A percentile compares a stretch with the other conserved stretches of the same genome.
Conservation (phyloP, 768 basidiomycete genomes). For the Hericium rajendrae region DNA sequence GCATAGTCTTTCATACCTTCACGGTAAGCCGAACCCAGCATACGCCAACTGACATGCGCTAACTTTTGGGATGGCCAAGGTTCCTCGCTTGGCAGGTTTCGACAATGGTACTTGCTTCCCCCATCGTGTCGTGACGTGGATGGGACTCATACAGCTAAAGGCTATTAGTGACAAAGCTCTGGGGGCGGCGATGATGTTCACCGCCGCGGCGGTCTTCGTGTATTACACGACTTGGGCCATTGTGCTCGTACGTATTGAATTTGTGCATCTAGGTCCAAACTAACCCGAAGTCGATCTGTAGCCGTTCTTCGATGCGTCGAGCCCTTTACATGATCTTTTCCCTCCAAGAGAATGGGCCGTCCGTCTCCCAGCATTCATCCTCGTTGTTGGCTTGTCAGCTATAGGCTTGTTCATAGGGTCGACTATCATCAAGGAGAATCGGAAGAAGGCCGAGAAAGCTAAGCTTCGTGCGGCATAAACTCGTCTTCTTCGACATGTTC, state of each 20-base stretch:
- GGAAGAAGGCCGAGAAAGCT: constrained; percentile 56
- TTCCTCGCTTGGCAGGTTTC: too few relatives aligned
- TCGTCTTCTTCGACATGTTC: background rate
- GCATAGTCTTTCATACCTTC: too few relatives aligned
- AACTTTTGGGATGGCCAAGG: too few relatives aligned
- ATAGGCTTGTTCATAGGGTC: constrained; percentile 75
- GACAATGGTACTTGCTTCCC: too few relatives aligned
- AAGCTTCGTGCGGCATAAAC: constrained; percentile 45
- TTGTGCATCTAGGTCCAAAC: constrained; percentile 1
- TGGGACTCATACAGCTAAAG: constrained; percentile 27
- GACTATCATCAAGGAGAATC: constrained; percentile 67
- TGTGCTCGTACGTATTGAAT: constrained; percentile 52
- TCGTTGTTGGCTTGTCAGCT: constrained; percentile 70
- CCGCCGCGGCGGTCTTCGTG: constrained; percentile 64
- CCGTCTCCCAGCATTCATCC: constrained; percentile 72
- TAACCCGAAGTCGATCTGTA: constrained; percentile 17
- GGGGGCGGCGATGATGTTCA: constrained; percentile 72
- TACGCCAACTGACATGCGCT: too few relatives aligned
- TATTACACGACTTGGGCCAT: constrained; percentile 94
- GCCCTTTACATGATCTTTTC: constrained; percentile 69
- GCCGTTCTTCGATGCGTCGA: constrained; percentile 78
- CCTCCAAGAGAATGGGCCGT: constrained; percentile 91
- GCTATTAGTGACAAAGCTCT: constrained; percentile 72
- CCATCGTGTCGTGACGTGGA: too few relatives aligned
- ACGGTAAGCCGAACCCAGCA: too few relatives aligned